Evolutionary conservation across 2,329 filamentous ascomycete genomes (phyloP).

Genomic region (Phoma sp.): DNA sequence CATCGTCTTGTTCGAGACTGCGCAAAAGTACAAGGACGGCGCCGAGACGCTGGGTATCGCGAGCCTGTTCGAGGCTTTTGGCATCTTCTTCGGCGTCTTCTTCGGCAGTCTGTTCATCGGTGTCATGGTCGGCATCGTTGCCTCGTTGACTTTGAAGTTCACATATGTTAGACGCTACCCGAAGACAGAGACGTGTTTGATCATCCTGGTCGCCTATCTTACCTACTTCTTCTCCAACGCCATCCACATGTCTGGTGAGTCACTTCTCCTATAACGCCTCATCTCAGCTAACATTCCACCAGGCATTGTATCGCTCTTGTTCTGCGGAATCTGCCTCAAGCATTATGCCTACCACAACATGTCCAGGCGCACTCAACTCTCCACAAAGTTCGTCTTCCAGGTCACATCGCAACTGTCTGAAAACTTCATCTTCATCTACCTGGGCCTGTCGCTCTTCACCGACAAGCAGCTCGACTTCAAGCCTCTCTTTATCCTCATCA

Average conservation of each 20-base stretch:
- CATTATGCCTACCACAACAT: constrained; percentile 99
- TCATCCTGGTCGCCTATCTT: constrained; percentile 92
- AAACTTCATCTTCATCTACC: constrained; percentile 99
- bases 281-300: constrained; percentile 19
- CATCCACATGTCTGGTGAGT: constrained; percentile 89
- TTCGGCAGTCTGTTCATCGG: constrained; percentile 93
- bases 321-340: constrained; percentile 97
- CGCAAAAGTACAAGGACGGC: constrained; percentile 86
- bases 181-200: constrained; percentile 94
- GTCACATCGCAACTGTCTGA: constrained; percentile 93
- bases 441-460: constrained; percentile 92
- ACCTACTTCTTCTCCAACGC: constrained; percentile 99
- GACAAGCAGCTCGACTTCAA: constrained; percentile 88
- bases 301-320: constrained; percentile 95
- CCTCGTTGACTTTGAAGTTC: constrained; percentile 89
- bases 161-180: constrained; percentile 91
- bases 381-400: constrained; percentile 97
- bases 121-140: constrained; percentile 82
- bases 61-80: constrained; percentile 88
- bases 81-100: constrained; percentile 94
- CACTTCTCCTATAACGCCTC: neutral
- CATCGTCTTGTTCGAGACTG: constrained; percentile 98
- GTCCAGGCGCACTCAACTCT: constrained; percentile 95
- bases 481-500: constrained; percentile 92
- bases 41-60: constrained; percentile 73